These are phyloP conservation scores for peach (Prunus persica) DNA, from an alignment of 306 rosid species.

Conservation along the genomic window Prunus_persica_NCBIv2 NC_034011.1:25885001-25885500, in stretches of 20 bases:
- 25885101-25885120: background rate
- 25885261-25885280: background rate
- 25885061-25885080: too few species aligned
- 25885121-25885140: too few species aligned
- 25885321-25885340: background rate
- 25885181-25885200: background rate
- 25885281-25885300: background rate
- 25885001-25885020: background rate
- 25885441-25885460: too few species aligned
- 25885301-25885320: background rate
- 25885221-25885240: background rate
- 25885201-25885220: background rate
- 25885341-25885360: background rate
- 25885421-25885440: background rate
- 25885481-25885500: too few species aligned
- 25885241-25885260: background rate
- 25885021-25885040: background rate
- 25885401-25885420: too few species aligned
- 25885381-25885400: too few species aligned
- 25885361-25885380: too few species aligned
- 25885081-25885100: background rate
- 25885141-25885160: background rate
- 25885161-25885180: background rate
- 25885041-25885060: background rate
- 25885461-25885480: too few species aligned